Evolutionary conservation across 2,329 filamentous ascomycete species (phyloP), one percentile per base, ranked within the genome.

Genomic region (Pseudogymnoascus sp.): DNA sequence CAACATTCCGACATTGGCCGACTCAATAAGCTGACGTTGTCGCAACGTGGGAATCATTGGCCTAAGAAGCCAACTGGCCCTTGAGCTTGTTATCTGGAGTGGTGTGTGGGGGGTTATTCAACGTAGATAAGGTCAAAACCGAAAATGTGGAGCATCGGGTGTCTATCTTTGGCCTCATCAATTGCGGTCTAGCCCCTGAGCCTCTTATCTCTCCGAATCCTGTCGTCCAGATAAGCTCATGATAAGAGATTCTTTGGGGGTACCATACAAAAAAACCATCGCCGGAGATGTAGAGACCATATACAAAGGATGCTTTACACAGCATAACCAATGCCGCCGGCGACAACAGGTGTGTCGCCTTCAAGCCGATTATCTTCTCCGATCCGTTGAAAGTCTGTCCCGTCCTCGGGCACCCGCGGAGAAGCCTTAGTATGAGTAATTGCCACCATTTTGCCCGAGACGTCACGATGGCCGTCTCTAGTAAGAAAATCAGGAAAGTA

Each of bases 161-260:
- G 44, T 50, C 21, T 29, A 50, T 50, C 40, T 24, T 44, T 44
- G 40, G 11, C 40, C 11, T 50, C 44, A 21, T 29, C 24, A 47
- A 24, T 53, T 53, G 3, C 8, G 47, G 50, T 8, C 50, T 56
- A 33, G 29, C 29, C 50, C 50, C 50, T 35, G 50, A 56, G 29
- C n/a, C 50, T 13, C 50, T 56, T 56, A 56, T 56, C 50, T 56
- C 26, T 56, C 6, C 50, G 26, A 33, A 33, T 33, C 29, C 50
- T 33, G 50, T 33, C n/a, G 50, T 56, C 50, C n/a, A 56, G 50
- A 56, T 56, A 56, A 56, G 50, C 50, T 56, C 50, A 56, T 35
- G 50, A 56, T 56, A 56, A 56, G 50, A 56, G 50, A 56, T 33
- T 33, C 16, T 33, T 33, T 13, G 21, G 26, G 29, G 31, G 11